Evolutionary conservation across 352 stramenopile genomes (phyloP).

Genomic region (Phytophthora litchii): DNA sequence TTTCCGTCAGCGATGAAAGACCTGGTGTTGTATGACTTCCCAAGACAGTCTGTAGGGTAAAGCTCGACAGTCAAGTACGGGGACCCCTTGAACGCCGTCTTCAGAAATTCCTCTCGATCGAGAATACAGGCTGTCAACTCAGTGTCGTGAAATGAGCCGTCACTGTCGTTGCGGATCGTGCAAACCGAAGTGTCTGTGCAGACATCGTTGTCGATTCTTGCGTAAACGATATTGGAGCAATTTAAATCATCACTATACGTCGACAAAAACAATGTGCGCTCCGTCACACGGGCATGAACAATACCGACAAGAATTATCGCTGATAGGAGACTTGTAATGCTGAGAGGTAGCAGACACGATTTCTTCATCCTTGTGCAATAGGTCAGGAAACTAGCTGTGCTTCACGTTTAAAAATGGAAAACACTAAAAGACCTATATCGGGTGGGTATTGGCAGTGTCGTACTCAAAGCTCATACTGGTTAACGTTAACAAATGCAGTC

Average conservation of each 20-base stretch:
- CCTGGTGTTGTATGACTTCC: constrained; percentile 26
- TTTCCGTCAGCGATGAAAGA: constrained; percentile 24
- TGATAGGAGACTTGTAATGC: background rate
- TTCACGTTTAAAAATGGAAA: background rate
- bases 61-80: constrained; percentile 22
- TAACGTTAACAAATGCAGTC: no score
- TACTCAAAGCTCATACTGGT: no score
- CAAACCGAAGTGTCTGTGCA: constrained; percentile 26
- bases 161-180: constrained; percentile 10
- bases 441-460: no score
- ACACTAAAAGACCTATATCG: background rate
- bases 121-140: constrained; percentile 28
- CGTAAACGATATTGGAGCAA: constrained; percentile 22
- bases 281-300: background rate
- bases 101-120: constrained; percentile 16
- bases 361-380: background rate
- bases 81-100: constrained; percentile 5
- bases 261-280: constrained; percentile 21
- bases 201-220: constrained; percentile 22
- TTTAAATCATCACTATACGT: constrained; percentile 21
- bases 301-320: background rate
- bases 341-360: background rate
- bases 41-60: constrained; percentile 13
- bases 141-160: constrained; percentile 22
- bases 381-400: background rate